Conservation (phyloP, 2,329 filamentous ascomycete species). For the Microcyclosporella mali region DNA sequence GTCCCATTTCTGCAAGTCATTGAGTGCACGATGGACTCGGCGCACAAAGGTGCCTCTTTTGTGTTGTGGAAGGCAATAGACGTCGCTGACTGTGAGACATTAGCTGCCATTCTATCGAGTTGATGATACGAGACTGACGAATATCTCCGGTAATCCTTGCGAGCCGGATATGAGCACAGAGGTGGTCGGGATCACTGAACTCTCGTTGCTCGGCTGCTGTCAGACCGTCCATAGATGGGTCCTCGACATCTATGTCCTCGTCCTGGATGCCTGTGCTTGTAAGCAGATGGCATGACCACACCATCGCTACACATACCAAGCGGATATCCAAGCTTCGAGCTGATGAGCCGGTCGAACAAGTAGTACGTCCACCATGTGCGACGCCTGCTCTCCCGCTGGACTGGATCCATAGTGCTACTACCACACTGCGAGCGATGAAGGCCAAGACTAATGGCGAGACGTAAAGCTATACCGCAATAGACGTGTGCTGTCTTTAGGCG, state of each 20-base stretch:
- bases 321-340: slow-evolving; percentile 32
- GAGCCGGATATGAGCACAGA: slow-evolving; percentile 37
- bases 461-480: slow-evolving; percentile 42
- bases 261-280: slow-evolving; percentile 23
- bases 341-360: slow-evolving; percentile 30
- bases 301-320: slow-evolving; percentile 2
- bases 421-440: slow-evolving; percentile 34
- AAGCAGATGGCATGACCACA: too few relatives aligned
- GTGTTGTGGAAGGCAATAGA: slow-evolving; percentile 21
- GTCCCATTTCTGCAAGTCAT: slow-evolving; percentile 36
- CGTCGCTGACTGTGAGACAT: slow-evolving; percentile 14
- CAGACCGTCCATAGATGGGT: slow-evolving; percentile 36
- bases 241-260: slow-evolving; percentile 37
- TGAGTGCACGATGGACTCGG: slow-evolving; percentile 35
- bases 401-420: slow-evolving; percentile 33
- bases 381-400: slow-evolving; percentile 27
- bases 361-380: slow-evolving; percentile 34
- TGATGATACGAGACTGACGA: slow-evolving; percentile 17
- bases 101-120: slow-evolving; percentile 11
- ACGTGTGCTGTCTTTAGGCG: slow-evolving; percentile 42
- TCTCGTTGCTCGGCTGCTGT: slow-evolving; percentile 21
- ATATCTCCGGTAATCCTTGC: slow-evolving; percentile 32
- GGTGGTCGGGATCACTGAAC: slow-evolving; percentile 36
- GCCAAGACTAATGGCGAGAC: slow-evolving; percentile 41
- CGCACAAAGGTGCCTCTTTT: slow-evolving; percentile 28